Percentiles rank a stretch among this genome's conserved stretches.
These are phyloP conservation scores for Nidula microcarpa DNA, from an alignment of 768 basidiomycete genomes.

Conservation along the genomic window DNA sequence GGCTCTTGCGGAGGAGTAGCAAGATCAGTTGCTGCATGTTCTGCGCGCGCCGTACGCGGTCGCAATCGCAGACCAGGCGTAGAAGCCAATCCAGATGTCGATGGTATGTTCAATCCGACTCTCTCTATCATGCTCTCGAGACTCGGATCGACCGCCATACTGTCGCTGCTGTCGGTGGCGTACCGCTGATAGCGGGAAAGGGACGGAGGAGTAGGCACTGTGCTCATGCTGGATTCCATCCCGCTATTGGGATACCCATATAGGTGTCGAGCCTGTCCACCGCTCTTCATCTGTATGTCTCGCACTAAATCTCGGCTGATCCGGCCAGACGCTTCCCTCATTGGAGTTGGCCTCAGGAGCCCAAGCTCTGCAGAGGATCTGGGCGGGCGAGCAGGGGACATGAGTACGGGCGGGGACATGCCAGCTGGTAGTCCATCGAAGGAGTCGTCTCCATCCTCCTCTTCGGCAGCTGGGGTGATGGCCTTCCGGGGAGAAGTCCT, in stretches of 20 bases:
- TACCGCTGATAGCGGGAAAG: slow-evolving; percentile 60
- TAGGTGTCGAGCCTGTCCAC: slow-evolving; percentile 15
- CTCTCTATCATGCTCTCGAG: slow-evolving; percentile 70
- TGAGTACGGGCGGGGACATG: slow-evolving; percentile 56
- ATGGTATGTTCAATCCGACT: slow-evolving; percentile 44
- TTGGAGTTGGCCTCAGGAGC: slow-evolving; percentile 61
- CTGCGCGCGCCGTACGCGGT: slow-evolving; percentile 12
- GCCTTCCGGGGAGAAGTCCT: slow-evolving; percentile 16
- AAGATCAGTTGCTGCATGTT: not conserved
- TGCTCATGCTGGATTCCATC: slow-evolving; percentile 65
- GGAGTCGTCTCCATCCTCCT: slow-evolving; percentile 43
- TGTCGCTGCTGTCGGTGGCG: slow-evolving; percentile 41
- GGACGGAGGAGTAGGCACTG: slow-evolving; percentile 68
- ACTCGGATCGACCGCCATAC: slow-evolving; percentile 49
- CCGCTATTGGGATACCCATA: slow-evolving; percentile 21
- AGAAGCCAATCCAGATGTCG: slow-evolving; percentile 18
- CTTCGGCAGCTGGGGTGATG: slow-evolving; percentile 19
- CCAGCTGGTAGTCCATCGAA: slow-evolving; percentile 51
- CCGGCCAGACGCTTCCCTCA: slow-evolving; percentile 65
- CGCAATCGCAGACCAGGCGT: slow-evolving; percentile 26
- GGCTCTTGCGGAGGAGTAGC: slow-evolving; percentile 1
- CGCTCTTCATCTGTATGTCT: slow-evolving; percentile 41
- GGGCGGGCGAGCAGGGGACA: slow-evolving; percentile 53
- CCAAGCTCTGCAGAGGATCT: slow-evolving; percentile 46
- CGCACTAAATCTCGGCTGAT: slow-evolving; percentile 66